A percentile compares a stretch with the other conserved stretches of the same genome.
Evolutionary conservation across 495 filamentous ascomycete genomes (phyloP).

Genomic region (Penicillium diatomitis): DNA sequence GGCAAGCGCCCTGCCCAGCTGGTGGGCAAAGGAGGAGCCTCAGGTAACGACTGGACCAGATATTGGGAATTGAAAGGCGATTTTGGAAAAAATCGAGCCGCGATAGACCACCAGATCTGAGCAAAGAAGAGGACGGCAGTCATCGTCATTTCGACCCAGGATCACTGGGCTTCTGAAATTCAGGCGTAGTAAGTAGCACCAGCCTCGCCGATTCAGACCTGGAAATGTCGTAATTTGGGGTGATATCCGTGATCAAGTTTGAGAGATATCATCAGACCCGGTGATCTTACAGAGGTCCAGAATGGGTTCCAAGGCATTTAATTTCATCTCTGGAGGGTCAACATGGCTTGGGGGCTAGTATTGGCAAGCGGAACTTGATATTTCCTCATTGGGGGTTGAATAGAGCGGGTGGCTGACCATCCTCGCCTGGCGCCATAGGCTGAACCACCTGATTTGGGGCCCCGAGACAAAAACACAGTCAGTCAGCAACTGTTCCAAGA

Average conservation of each 20-base stretch:
- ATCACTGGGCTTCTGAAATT: too few relatives aligned
- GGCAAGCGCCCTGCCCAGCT: slow-evolving; percentile 36
- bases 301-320: background rate
- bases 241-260: background rate
- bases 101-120: slow-evolving; percentile 11
- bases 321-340: slow-evolving; percentile 1
- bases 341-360: background rate
- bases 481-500: too few relatives aligned
- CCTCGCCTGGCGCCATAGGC: too few relatives aligned
- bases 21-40: slow-evolving; percentile 18
- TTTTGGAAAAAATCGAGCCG: background rate
- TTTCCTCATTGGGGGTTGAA: slow-evolving; percentile 14
- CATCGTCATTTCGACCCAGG: too few relatives aligned
- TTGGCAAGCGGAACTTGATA: slow-evolving; percentile 1
- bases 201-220: too few relatives aligned
- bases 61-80: slow-evolving; percentile 14
- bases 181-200: too few relatives aligned
- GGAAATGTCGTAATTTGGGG: too few relatives aligned
- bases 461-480: too few relatives aligned
- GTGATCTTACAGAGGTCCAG: background rate
- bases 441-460: too few relatives aligned
- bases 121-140: slow-evolving; percentile 8
- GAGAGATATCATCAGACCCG: background rate
- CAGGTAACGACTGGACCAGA: slow-evolving; percentile 22
- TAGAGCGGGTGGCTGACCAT: slow-evolving; percentile 1